A percentile compares a stretch with the other conserved stretches of the same genome.
Conservation (phyloP, 2,329 filamentous ascomycete genomes). For the Delphinella strobiligena region DNA sequence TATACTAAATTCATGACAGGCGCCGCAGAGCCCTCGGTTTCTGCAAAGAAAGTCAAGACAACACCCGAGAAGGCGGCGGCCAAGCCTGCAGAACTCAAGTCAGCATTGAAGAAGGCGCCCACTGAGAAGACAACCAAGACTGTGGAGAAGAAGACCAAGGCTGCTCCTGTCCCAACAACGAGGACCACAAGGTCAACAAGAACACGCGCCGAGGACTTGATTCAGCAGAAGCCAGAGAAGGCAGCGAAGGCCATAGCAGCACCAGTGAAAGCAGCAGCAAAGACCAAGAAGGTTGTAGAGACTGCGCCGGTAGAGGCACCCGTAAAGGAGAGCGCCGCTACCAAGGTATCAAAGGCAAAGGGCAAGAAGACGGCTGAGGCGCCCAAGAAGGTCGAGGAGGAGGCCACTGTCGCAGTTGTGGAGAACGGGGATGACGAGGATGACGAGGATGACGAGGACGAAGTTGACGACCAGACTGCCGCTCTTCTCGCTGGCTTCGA, state of each 20-base stretch:
- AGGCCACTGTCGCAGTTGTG: slow-evolving; percentile 4
- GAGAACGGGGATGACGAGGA: slow-evolving; percentile 10
- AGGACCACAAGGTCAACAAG: slow-evolving; percentile 10
- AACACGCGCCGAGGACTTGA: slow-evolving; percentile 8
- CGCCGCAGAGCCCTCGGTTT: slow-evolving; percentile 14
- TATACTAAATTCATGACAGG: slow-evolving; percentile 10
- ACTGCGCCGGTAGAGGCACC: slow-evolving; percentile 4
- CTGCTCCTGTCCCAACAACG: background rate
- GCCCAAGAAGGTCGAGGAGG: slow-evolving; percentile 9
- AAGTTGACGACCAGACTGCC: slow-evolving; percentile 35
- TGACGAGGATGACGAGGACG: slow-evolving; percentile 21
- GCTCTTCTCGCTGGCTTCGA: slow-evolving; percentile 40
- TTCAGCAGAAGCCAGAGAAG: slow-evolving; percentile 1
- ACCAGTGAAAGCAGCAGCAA: slow-evolving; percentile 4
- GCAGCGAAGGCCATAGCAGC: background rate
- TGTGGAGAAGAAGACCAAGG: slow-evolving; percentile 4
- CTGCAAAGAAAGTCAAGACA: slow-evolving; percentile 23
- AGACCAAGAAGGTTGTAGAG: slow-evolving; percentile 7
- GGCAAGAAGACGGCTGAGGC: slow-evolving; percentile 11
- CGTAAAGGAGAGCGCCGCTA: slow-evolving; percentile 4
- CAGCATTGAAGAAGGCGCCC: slow-evolving; percentile 19
- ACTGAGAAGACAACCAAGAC: slow-evolving; percentile 7
- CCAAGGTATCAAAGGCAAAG: slow-evolving; percentile 7
- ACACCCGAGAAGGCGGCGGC: slow-evolving; percentile 14
- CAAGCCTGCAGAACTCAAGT: slow-evolving; percentile 18